Evolutionary conservation across 140 eudicot species (phyloP), one percentile per base, ranked within the genome.

Genomic region (Stevia rebaudiana): DNA sequence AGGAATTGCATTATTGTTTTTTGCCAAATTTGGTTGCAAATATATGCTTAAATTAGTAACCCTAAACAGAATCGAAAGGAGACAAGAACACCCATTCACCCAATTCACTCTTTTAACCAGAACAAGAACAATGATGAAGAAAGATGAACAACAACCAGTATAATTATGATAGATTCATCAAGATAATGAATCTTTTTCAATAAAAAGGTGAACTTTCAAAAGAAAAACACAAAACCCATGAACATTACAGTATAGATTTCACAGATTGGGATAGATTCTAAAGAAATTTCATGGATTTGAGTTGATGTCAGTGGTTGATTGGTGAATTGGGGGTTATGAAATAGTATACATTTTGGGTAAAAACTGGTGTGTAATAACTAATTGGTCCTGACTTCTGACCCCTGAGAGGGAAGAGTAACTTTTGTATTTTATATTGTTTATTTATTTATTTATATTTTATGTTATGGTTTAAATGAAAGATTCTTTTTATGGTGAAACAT

Each of bases 401-500:
- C 9, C 12, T 49, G 60, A 65, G 70, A 65, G 56, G 68, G 61
- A 68, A 76, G 65, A 67, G 23, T 66, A 44, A 52, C 42, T 56
- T 53, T 66, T 63, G 66, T 56, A 44, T 51, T 44, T 9, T 18
- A 39, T 37, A 24, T 17, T 49, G 40, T 10, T 19, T 21, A 28
- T 28, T 28, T 28, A 28, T 61, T 62, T 52, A 40, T 72, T 52
- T 18, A 63, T 52, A 51, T n/a, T 17, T 28, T 55, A n/a, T n/a
- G n/a, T n/a, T n/a, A n/a, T 25, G n/a, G 5, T 30, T 31, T 28
- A 25, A 7, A 53, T 60, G 55, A 70, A 71, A 55, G 37, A 56
- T 68, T 59, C 70, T 63, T 70, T 76, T 63, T 76, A 64, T 76
- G 69, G 73, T 37, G 81, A 76, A 76, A 63, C 76, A 76, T 54